Percentiles rank a stretch among this genome's conserved stretches.
Conservation (phyloP, 148 eudicot genomes). For the Suaeda aralocaspica region DNA sequence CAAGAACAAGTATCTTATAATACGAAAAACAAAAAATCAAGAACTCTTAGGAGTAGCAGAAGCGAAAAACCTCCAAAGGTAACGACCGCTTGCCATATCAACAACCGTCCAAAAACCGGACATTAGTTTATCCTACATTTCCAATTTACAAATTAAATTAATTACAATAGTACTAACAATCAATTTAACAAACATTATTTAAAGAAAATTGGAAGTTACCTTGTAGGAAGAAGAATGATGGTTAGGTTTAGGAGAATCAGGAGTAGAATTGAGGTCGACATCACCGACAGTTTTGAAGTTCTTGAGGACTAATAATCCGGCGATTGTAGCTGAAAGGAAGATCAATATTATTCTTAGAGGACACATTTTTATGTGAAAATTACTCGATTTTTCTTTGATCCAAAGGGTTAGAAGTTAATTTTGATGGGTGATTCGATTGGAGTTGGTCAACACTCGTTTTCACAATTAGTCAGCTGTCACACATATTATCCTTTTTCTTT, state of each 20-base stretch:
- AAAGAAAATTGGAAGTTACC: constrained; percentile 5
- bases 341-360: constrained; percentile 9
- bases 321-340: constrained; percentile 3
- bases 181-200: not conserved
- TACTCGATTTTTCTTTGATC: not conserved
- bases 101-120: constrained; percentile 52
- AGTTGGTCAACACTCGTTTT: too few relatives aligned
- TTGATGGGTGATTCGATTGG: too few relatives aligned
- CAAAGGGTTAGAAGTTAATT: not conserved
- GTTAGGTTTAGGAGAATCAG: constrained; percentile 6
- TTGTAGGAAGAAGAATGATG: constrained; percentile 3
- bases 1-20: not conserved
- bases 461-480: too few relatives aligned
- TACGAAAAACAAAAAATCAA: not conserved
- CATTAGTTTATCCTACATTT: constrained; percentile 16
- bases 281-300: not conserved
- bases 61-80: constrained; percentile 58
- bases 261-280: not conserved
- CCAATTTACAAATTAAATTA: not conserved
- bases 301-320: constrained; percentile 13
- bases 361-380: not conserved
- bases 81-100: constrained; percentile 73
- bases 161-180: not conserved
- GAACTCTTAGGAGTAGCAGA: constrained; percentile 1
- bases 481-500: too few relatives aligned